These are phyloP conservation scores for Saturnispora kantuleensis DNA, from an alignment of 805 yeast genomes.

Conservation along the genomic window DNA sequence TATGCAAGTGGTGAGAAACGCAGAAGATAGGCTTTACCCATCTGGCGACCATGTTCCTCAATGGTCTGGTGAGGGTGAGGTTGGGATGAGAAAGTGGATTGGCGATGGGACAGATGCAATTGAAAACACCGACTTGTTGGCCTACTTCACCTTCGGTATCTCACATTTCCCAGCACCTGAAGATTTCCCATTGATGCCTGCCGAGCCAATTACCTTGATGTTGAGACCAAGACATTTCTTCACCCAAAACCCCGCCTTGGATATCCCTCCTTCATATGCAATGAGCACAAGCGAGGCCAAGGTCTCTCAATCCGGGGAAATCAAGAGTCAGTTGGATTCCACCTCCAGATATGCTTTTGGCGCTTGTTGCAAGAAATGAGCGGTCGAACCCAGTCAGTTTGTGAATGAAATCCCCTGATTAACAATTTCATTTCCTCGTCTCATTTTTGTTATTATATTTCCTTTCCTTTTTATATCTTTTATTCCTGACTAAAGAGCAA, in stretches of 20 bases:
- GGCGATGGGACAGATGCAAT: slow-evolving; percentile 49
- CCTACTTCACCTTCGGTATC: slow-evolving; percentile 77
- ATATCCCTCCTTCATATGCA: slow-evolving; percentile 56
- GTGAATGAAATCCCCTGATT: no score
- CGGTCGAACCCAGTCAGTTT: no score
- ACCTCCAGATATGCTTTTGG: slow-evolving; percentile 45
- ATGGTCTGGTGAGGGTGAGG: slow-evolving; percentile 58
- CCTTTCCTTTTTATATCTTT: no score
- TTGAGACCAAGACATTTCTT: slow-evolving; percentile 75
- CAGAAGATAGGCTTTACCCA: slow-evolving; percentile 67
- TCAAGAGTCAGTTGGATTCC: slow-evolving; percentile 34
- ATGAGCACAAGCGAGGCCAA: slow-evolving; percentile 38
- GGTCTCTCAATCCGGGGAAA: slow-evolving; percentile 28
- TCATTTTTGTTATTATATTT: no score
- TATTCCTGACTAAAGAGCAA: no score
- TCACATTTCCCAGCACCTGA: slow-evolving; percentile 85
- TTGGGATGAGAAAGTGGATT: slow-evolving; percentile 62
- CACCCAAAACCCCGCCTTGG: slow-evolving; percentile 67
- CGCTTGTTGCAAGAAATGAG: background rate
- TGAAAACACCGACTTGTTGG: slow-evolving; percentile 61
- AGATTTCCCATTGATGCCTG: slow-evolving; percentile 86
- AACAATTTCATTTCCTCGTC: no score
- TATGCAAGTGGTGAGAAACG: slow-evolving; percentile 60
- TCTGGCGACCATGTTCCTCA: slow-evolving; percentile 74
- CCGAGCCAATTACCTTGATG: slow-evolving; percentile 67